A percentile compares a stretch with the other conserved stretches of the same genome.
phyloP scores from a whole-genome alignment of 176 grass and related monocot genomes.

The Carex parvula region DNA sequence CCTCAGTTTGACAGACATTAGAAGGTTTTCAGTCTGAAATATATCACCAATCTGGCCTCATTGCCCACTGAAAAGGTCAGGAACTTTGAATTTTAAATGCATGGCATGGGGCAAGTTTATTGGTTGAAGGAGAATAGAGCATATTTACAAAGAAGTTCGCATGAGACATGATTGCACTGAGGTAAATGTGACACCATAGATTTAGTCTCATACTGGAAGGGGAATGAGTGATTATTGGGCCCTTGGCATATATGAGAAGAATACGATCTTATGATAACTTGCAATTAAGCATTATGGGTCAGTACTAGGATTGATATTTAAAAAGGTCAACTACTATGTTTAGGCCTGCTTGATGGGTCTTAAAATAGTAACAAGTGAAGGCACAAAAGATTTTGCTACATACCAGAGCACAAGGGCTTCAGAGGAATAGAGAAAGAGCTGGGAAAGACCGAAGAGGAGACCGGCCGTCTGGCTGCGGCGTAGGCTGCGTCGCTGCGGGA shows the following conservation, averaged over 20 bases:
- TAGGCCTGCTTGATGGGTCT: background rate
- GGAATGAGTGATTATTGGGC: background rate
- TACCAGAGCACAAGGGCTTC: conserved; percentile 92
- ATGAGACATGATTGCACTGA: background rate
- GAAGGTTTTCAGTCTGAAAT: background rate
- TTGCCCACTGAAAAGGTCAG: background rate
- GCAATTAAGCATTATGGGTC: background rate
- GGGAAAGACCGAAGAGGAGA: conserved; percentile 78
- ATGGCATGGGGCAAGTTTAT: background rate
- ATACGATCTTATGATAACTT: background rate
- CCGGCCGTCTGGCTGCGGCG: conserved; percentile 86
- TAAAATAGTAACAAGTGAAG: background rate
- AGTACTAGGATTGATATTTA: background rate
- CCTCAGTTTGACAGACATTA: background rate
- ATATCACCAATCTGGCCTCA: background rate
- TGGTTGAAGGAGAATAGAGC: background rate
- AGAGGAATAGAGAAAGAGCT: conserved; percentile 77
- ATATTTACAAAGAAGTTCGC: background rate
- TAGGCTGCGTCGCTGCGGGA: conserved; percentile 70
- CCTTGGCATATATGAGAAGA: background rate
- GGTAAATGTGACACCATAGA: background rate
- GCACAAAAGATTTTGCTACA: background rate
- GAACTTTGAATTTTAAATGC: background rate
- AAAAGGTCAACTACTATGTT: background rate
- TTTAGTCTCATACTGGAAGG: background rate